Evolutionary conservation across 495 filamentous ascomycete genomes (phyloP).

Genomic region (Aspergillus affinis): DNA sequence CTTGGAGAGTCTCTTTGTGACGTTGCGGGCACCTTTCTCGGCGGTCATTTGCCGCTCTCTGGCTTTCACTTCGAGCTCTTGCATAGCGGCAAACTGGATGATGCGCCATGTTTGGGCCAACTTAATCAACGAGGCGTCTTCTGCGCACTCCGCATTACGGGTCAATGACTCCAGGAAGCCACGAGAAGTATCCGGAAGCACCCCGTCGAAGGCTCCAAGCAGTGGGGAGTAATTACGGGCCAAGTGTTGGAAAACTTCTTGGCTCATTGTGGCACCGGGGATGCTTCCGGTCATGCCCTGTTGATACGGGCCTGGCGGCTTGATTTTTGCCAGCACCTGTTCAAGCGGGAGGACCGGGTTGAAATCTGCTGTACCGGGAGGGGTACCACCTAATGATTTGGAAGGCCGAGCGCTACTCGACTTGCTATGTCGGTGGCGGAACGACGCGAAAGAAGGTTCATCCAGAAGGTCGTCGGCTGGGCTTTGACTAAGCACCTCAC

Average conservation of each 20-base stretch:
- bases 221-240: slow-evolving; percentile 55
- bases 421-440: slow-evolving; percentile 42
- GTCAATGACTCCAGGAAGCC: slow-evolving; percentile 55
- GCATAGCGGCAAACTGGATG: slow-evolving; percentile 58
- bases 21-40: slow-evolving; percentile 22
- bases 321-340: slow-evolving; percentile 56
- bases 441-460: slow-evolving; percentile 56
- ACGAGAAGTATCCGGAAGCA: slow-evolving; percentile 41
- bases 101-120: slow-evolving; percentile 77
- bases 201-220: slow-evolving; percentile 25
- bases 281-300: slow-evolving; percentile 61
- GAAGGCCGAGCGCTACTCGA: slow-evolving; percentile 30
- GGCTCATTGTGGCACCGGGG: slow-evolving; percentile 51
- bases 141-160: slow-evolving; percentile 61
- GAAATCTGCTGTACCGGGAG: slow-evolving; percentile 51
- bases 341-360: slow-evolving; percentile 58
- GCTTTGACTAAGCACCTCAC: slow-evolving; percentile 59
- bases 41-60: slow-evolving; percentile 50
- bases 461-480: slow-evolving; percentile 64
- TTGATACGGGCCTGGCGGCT: slow-evolving; percentile 55
- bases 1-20: slow-evolving; percentile 35
- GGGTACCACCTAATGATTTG: slow-evolving; percentile 52
- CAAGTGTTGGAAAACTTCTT: slow-evolving; percentile 57
- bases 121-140: slow-evolving; percentile 57
- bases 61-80: slow-evolving; percentile 58